Base-by-base conservation (phyloP, 768 basidiomycete species). In the Austroboletus eburneus region DNA sequence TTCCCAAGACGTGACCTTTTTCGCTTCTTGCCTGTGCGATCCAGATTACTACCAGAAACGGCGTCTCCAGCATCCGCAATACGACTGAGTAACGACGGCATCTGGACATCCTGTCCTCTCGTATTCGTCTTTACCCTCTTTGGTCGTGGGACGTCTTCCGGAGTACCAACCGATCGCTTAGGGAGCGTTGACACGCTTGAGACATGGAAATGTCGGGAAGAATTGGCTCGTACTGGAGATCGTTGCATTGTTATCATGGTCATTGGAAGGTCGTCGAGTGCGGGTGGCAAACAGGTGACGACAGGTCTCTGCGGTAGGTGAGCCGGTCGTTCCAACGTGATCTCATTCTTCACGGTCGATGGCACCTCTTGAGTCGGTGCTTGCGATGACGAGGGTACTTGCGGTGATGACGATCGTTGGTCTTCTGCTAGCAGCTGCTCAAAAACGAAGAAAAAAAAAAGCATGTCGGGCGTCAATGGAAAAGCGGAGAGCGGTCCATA, bases 51-150 rank as follows among this genome's bases (percentile, higher is more conserved):
- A 36, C 57, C 46, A 33, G 42, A 41, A n/a, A 24, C 46, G 30
- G 49, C 35, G 23, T 53, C 56, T 21, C 48, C 57, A 43, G 54
- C 47, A 40, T 55, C 55, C 52, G 57, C 68, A 54, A 77, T 57
- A 33, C 75, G 72, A 57, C 72, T 75, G 16, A 77, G 64, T 17
- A 77, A 59, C 38, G 75, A 74, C 29, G 72, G 76, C 24, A 58
- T 45, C 45, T 52, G 38, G 10, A 49, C 53, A 41, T 50, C 59
- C 46, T 59, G 65, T 68, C 61, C 57, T 44, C 45, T 55, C 49
- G 53, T 37, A 44, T 54, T 52, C 25, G 42, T 54, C 44, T 54
- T 65, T 27, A 39, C 48, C 51, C 68, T 66, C 50, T 77, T 77
- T n/a, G 55, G 42, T 36, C 65, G 68, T 18, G 65, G 55, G 34